Percentiles rank a stretch among this genome's conserved stretches.
phyloP scores from a whole-genome alignment of 257 asterid genomes.

The Petunia axillaris region DNA sequence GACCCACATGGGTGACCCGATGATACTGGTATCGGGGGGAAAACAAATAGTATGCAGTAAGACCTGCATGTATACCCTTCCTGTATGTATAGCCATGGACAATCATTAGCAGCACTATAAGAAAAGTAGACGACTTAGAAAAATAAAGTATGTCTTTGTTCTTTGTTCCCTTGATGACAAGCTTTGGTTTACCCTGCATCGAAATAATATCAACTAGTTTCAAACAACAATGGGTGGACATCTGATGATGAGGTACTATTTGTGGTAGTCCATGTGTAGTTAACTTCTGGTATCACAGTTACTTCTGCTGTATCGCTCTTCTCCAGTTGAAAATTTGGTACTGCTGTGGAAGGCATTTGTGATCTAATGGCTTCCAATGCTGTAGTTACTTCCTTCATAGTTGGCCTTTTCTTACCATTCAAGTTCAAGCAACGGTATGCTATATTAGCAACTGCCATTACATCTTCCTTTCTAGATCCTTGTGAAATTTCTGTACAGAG shows the following conservation, averaged over 20 bases:
- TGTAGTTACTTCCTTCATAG: conserved; percentile 26
- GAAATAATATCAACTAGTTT: background rate
- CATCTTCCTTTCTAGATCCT: background rate
- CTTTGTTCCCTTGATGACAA: background rate
- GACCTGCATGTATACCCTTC: background rate
- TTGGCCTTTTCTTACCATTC: conserved; percentile 27
- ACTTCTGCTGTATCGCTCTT: background rate
- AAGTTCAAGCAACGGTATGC: conserved; percentile 22
- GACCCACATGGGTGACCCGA: no score
- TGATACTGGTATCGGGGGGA: no score
- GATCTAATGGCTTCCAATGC: conserved; percentile 24
- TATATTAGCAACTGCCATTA: background rate
- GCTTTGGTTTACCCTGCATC: background rate
- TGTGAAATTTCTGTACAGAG: conserved; percentile 9
- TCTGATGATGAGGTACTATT: conserved; percentile 5
- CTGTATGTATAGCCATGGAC: background rate
- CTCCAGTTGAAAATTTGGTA: background rate
- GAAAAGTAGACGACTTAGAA: background rate
- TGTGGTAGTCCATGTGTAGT: conserved; percentile 18
- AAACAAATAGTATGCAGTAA: no score
- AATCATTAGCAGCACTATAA: background rate
- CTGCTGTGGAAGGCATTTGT: background rate
- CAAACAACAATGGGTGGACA: conserved; percentile 3
- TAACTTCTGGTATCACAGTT: conserved; percentile 9
- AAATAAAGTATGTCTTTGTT: no score